Evolutionary conservation across 805 yeast species (phyloP).

Genomic region (Tetrapisispora iriomotensis): DNA sequence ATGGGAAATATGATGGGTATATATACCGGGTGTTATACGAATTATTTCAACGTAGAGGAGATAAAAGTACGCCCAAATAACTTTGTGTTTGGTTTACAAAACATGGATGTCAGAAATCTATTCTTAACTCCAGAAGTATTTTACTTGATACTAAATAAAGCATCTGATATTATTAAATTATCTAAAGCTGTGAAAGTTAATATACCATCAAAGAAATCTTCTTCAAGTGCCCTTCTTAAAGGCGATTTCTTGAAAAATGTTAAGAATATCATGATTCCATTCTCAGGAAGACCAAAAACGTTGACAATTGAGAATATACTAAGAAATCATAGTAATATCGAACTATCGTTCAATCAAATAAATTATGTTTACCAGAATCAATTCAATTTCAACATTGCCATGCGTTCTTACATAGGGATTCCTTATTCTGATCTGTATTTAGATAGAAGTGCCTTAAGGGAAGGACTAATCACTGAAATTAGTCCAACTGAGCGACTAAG

Average conservation of each 20-base stretch:
- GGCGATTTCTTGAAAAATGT: constrained; percentile 41
- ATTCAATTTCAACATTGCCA: constrained; percentile 71
- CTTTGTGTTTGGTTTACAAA: constrained; percentile 59
- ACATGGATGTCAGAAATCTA: constrained; percentile 75
- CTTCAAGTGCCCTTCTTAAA: constrained; percentile 11
- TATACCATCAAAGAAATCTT: constrained; percentile 2
- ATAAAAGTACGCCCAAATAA: constrained; percentile 65
- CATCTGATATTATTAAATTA: constrained; percentile 36
- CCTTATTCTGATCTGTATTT: constrained; percentile 82
- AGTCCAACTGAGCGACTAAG: constrained; percentile 37
- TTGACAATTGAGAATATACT: constrained; percentile 49
- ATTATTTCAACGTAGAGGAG: constrained; percentile 66
- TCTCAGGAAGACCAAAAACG: constrained; percentile 62
- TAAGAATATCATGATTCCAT: constrained; percentile 76
- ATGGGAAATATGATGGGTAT: constrained; percentile 79
- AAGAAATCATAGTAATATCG: constrained; percentile 51
- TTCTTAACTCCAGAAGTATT: constrained; percentile 80
- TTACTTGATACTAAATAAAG: constrained; percentile 57
- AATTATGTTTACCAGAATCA: constrained; percentile 70
- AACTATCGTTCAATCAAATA: constrained; percentile 57
- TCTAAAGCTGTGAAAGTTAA: background rate
- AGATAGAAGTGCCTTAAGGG: constrained; percentile 82
- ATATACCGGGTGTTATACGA: constrained; percentile 79
- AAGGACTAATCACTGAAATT: constrained; percentile 74
- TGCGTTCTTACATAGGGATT: constrained; percentile 73